Evolutionary conservation across 768 basidiomycete species (phyloP), one percentile per base, ranked within the genome.

Genomic region (Rhodotorula paludigena): DNA sequence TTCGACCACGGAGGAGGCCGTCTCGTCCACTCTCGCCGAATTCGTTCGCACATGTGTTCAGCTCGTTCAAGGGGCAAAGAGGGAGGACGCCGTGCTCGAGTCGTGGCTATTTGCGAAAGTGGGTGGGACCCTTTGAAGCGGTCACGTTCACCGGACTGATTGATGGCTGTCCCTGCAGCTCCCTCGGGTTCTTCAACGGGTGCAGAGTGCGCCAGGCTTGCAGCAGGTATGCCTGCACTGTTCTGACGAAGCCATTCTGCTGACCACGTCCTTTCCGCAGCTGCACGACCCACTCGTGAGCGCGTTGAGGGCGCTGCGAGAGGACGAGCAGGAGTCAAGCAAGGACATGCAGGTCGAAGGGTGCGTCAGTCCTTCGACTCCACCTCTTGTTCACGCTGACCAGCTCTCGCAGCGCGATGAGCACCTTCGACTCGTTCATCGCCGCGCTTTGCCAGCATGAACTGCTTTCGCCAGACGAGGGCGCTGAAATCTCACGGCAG

Each of bases 271-370:
- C 1, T 2, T 39, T 3, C 39, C 33, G n/a, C 25, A 60, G 59
- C 39, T 61, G 11, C 39, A 56, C n/a, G 54, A 42, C 3, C 20
- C 42, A 2, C 57, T 68, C 25, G 60, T 33, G 8, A 16, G 20
- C 1, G 60, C 56, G 0, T 12, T 68, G 3, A 41, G 39, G 16
- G 51, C 52, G 23, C 51, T 62, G 16, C 32, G 35, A 2, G 11
- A 15, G 15, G 21, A 5, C n/a, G 32, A 1, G 30, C 33, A 1
- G 4, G 44, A 0, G 10, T 16, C 12, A n/a, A 2, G 33, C 6
- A 28, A 57, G 0, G 39, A 42, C 3, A 63, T 57, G 60, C 56
- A 68, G 3, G 36, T 63, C 9, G 60, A 68, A 42, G 30, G 38
- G 56, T 63, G 25, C 15, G 51, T 32, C 59, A 15, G 6, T 47